Evolutionary conservation across 371 early-diverging fungal genomes (phyloP).

Genomic region (Rhizopus delemar): DNA sequence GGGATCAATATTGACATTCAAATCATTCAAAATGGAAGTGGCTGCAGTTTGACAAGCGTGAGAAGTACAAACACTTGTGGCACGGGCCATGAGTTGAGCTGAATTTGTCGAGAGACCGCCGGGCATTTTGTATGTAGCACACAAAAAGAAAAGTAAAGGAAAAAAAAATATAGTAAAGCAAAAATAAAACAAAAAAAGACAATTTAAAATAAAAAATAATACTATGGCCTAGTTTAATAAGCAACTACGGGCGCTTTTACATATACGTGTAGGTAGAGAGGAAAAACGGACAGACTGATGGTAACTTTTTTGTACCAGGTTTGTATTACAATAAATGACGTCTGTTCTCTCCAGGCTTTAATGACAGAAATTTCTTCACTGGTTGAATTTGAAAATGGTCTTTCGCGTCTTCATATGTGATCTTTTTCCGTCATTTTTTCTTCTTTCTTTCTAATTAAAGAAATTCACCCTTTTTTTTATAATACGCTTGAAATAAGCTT

Average conservation of each 20-base stretch:
- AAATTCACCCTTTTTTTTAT: too few relatives aligned
- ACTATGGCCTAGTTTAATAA: too few relatives aligned
- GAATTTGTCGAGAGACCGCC: conserved; percentile 12
- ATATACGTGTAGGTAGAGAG: background rate
- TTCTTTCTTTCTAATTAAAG: background rate
- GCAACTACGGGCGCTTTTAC: background rate
- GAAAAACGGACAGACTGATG: background rate
- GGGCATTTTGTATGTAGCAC: background rate
- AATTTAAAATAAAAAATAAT: too few relatives aligned
- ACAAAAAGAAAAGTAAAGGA: background rate
- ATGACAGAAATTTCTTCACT: background rate
- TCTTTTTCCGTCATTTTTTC: background rate
- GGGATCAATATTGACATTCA: conserved; percentile 42
- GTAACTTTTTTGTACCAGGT: background rate
- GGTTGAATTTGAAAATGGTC: conserved; percentile 2
- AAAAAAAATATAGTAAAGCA: background rate
- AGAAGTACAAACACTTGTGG: conserved; percentile 8
- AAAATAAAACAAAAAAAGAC: too few relatives aligned
- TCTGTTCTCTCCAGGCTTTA: background rate
- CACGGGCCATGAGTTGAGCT: conserved; percentile 11
- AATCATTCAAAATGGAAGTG: conserved; percentile 17
- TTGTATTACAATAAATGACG: background rate
- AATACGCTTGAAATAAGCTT: too few relatives aligned
- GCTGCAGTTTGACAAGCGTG: conserved; percentile 14
- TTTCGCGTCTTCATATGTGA: background rate